Percentiles rank a stretch among this genome's conserved stretches.
These are phyloP conservation scores for Lablab purpureus DNA, from an alignment of 306 rosid species.

Conservation along the genomic window DNA sequence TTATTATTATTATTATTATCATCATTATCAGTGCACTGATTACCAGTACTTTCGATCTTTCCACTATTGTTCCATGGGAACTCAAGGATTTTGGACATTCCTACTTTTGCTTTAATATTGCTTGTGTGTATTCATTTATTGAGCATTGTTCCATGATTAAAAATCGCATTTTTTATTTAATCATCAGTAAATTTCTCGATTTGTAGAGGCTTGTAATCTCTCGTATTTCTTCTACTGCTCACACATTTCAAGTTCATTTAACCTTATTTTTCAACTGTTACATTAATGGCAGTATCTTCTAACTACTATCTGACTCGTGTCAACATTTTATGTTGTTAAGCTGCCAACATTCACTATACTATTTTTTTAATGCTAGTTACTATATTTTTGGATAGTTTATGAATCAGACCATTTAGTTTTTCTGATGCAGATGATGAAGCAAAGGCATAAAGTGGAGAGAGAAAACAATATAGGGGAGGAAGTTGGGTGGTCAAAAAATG, in stretches of 20 bases:
- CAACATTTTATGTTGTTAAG: constrained; percentile 26
- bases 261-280: constrained; percentile 3
- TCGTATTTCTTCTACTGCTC: background rate
- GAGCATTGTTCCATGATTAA: background rate
- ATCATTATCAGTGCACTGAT: background rate
- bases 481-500: constrained; percentile 93
- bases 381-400: background rate
- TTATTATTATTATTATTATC: background rate
- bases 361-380: background rate
- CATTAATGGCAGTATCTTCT: constrained; percentile 11
- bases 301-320: constrained; percentile 13
- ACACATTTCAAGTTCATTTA: background rate
- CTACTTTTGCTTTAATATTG: background rate
- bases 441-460: constrained; percentile 95
- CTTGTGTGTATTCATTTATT: background rate
- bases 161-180: background rate
- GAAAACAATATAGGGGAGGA: constrained; percentile 86
- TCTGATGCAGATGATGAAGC: constrained; percentile 88
- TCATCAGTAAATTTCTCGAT: constrained; percentile 10
- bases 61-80: background rate
- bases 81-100: background rate
- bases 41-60: background rate
- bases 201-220: background rate
- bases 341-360: constrained; percentile 4
- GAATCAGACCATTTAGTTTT: constrained; percentile 25